Base-by-base conservation (phyloP, 129 eudicot genomes). In the Arctium minus region DNA sequence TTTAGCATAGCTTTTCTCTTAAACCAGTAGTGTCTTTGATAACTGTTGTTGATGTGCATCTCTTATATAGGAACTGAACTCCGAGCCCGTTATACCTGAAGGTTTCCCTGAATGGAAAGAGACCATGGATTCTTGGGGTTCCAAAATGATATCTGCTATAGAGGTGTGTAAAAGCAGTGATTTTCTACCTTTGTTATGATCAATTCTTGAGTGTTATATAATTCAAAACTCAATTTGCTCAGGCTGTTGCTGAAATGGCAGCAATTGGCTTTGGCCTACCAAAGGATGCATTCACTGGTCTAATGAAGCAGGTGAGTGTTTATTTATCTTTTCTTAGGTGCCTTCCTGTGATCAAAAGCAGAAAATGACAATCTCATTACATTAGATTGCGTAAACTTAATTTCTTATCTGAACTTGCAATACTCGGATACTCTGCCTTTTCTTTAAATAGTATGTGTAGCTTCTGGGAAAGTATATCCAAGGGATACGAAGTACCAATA, bases 211-310 rank as follows among this genome's bases (percentile, higher is more conserved):
- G 36, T 44, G 73, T 6, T 44, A 1, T 8, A 50, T 72, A 39
- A 77, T 44, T 81, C 40, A 12, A 31, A 37, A n/a, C 69, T 70
- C 32, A 33, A 53, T 87, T 82, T 85, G 9, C 64, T 74, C 85
- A 94, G 98, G 93, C 86, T 90, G 99, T 93, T 81, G 97, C 99
- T 74, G 98, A 96, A 84, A 96, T 96, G 99, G 99, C 99, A 6
- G 98, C 99, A 69, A 88, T 96, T 81, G 99, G 99, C 6, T 93
- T 93, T 89, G 98, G 94, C 74, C 84, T 96, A 64, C 90, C 90
- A 74, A 89, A 91, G 81, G 95, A 91, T 76, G 98, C 99, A 70
- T 96, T 96, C 83, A 96, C 99, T 86, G 84, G 91, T 85, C 90
- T 93, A 72, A 96, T 96, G 99, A 90, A 88, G 84, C 94, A 93